Evolutionary conservation across 495 filamentous ascomycete species (phyloP).

Genomic region (Podospora anserina): DNA sequence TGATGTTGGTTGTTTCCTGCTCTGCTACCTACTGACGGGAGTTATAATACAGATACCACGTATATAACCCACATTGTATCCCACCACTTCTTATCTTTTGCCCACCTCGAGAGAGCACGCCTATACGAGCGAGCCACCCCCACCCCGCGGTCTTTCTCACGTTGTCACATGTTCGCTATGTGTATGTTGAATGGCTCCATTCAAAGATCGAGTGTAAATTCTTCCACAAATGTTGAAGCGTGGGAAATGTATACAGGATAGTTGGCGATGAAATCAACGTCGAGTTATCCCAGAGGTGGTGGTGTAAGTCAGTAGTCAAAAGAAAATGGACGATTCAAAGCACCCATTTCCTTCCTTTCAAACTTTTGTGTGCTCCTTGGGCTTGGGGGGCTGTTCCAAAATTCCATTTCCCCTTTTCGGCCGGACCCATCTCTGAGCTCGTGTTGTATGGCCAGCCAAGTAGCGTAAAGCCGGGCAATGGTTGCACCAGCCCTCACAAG

Average conservation of each 20-base stretch:
- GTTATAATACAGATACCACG: background rate
- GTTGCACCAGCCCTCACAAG: background rate
- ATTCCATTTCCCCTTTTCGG: constrained; percentile 6
- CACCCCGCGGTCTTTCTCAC: too few relatives aligned
- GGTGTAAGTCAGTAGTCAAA: background rate
- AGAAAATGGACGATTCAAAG: background rate
- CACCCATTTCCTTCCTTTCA: background rate
- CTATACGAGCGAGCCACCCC: too few relatives aligned
- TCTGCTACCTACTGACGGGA: background rate
- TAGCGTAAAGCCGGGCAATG: background rate
- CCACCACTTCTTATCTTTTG: background rate
- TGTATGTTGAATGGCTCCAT: background rate
- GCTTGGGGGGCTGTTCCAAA: background rate
- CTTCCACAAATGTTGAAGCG: too few relatives aligned
- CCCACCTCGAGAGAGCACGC: background rate
- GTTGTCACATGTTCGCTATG: background rate
- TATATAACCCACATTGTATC: background rate
- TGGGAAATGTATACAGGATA: background rate
- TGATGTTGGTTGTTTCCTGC: background rate
- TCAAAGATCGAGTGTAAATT: background rate
- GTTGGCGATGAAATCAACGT: background rate
- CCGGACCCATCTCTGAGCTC: background rate
- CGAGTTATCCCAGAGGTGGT: background rate
- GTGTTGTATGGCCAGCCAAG: background rate
- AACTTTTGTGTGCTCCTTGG: background rate